These are phyloP conservation scores for Adiantum capillusveneris DNA, from an alignment of 75 land plant genomes.

Conservation along the genomic window DNA sequence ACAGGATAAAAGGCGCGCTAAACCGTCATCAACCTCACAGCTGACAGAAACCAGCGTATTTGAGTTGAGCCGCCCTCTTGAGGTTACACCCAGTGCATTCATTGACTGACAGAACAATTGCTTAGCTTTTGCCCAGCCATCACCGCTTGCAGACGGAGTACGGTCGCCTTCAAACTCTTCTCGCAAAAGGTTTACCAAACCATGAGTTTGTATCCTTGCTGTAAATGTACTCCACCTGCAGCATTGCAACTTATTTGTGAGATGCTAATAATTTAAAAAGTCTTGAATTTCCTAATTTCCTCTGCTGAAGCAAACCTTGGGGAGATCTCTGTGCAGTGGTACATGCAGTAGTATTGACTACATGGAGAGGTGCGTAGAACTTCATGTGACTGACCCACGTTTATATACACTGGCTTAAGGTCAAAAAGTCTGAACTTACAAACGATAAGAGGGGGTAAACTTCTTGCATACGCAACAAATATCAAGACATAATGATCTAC, in stretches of 20 bases:
- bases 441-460: no score
- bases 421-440: no score
- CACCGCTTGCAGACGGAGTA: not conserved
- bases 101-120: conserved; percentile 21
- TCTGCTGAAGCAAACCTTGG: no score
- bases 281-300: not conserved
- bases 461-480: no score
- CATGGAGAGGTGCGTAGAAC: no score
- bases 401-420: no score
- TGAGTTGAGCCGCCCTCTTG: conserved; percentile 19
- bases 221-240: conserved; percentile 37
- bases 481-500: no score
- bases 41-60: conserved; percentile 12
- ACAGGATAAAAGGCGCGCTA: conserved; percentile 2
- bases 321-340: not conserved
- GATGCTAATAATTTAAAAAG: not conserved
- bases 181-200: conserved; percentile 5
- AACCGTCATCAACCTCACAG: conserved; percentile 5
- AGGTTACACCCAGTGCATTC: conserved; percentile 20
- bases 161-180: not conserved
- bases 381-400: no score
- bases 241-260: not conserved
- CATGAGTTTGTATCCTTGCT: conserved; percentile 24
- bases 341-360: no score
- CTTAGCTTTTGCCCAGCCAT: conserved; percentile 6